These are phyloP conservation scores for thale cress (Arabidopsis thaliana) DNA, from an alignment of 345 rosid species.

Conservation along the genomic window TAIR10.1 NC_003075.7:1428501-1429000, in stretches of 20 bases:
- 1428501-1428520: slow-evolving; percentile 22
- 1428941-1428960: slow-evolving; percentile 28
- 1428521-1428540: slow-evolving; percentile 21
- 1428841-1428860: slow-evolving; percentile 90
- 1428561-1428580: not conserved
- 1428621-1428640: not conserved
- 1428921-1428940: slow-evolving; percentile 37
- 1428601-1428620: slow-evolving; percentile 16
- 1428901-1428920: slow-evolving; percentile 31
- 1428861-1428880: slow-evolving; percentile 85
- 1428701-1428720: slow-evolving; percentile 54
- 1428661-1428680: slow-evolving; percentile 33
- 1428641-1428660: not conserved
- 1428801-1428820: slow-evolving; percentile 55
- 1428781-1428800: slow-evolving; percentile 89
- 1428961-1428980: slow-evolving; percentile 30
- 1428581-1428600: slow-evolving; percentile 11
- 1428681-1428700: not conserved
- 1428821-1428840: slow-evolving; percentile 71
- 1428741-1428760: slow-evolving; percentile 92
- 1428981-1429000: slow-evolving; percentile 41
- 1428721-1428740: slow-evolving; percentile 63
- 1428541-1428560: not conserved
- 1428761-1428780: slow-evolving; percentile 88
- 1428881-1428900: slow-evolving; percentile 98